Evolutionary conservation across 164 flowering plant species (phyloP).

Genomic region (Stephania cephalantha): DNA sequence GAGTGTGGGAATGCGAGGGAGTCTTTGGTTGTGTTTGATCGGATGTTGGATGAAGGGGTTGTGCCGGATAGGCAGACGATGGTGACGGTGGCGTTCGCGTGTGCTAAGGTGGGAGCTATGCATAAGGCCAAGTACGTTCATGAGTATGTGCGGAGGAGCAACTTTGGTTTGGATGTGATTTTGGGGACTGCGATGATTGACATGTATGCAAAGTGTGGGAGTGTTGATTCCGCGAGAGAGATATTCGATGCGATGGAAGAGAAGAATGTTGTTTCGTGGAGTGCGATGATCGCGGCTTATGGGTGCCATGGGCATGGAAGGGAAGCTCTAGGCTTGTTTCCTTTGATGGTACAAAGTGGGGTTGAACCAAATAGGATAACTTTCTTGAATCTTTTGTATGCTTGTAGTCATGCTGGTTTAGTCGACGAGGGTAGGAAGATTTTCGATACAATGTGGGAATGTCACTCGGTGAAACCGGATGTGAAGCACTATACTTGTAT

Average conservation of each 20-base stretch:
- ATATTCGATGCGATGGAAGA: slow-evolving; percentile 40
- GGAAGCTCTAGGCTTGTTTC: slow-evolving; percentile 43
- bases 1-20: slow-evolving; percentile 38
- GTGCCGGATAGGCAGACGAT: slow-evolving; percentile 43
- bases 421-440: slow-evolving; percentile 41
- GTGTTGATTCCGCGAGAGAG: slow-evolving; percentile 35
- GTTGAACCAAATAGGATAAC: slow-evolving; percentile 41
- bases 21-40: slow-evolving; percentile 42
- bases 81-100: slow-evolving; percentile 50
- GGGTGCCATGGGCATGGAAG: slow-evolving; percentile 51
- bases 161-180: slow-evolving; percentile 33
- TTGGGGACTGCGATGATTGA: slow-evolving; percentile 54
- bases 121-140: slow-evolving; percentile 35
- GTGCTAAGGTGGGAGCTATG: slow-evolving; percentile 54
- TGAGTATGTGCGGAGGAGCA: slow-evolving; percentile 27
- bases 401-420: slow-evolving; percentile 55
- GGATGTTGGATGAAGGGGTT: slow-evolving; percentile 42
- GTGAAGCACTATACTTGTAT: slow-evolving; percentile 55
- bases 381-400: slow-evolving; percentile 41
- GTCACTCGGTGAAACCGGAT: slow-evolving; percentile 31
- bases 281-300: slow-evolving; percentile 59
- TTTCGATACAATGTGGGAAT: slow-evolving; percentile 34
- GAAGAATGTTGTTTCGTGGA: slow-evolving; percentile 53
- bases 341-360: slow-evolving; percentile 38
- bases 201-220: slow-evolving; percentile 64